Conservation (phyloP, 768 basidiomycete species). For the Boletellus sp. region DNA sequence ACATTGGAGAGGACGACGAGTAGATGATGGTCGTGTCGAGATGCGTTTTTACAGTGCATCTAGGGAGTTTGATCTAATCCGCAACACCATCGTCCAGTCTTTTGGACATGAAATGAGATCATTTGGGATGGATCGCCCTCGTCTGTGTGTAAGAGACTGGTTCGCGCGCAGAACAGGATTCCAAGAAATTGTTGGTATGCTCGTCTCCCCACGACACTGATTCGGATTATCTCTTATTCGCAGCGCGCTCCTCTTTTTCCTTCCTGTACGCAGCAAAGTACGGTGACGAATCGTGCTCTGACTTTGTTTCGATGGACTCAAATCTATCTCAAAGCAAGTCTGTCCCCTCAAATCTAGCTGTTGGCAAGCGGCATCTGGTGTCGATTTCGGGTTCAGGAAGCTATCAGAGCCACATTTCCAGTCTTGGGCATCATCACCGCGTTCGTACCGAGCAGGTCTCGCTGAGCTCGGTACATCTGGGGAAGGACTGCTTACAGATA, state of each 20-base stretch:
- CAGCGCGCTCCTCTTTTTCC: neutral
- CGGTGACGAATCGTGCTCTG: neutral
- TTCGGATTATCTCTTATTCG: neutral
- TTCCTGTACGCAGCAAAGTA: neutral
- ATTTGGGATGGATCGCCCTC: too few species aligned
- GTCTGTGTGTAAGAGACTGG: neutral
- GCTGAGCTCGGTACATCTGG: neutral
- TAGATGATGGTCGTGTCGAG: conserved; percentile 12
- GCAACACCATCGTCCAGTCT: conserved; percentile 1
- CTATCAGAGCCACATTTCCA: conserved; percentile 45
- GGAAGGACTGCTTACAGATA: conserved; percentile 9
- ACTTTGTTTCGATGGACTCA: conserved; percentile 14
- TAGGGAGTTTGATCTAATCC: conserved; percentile 14
- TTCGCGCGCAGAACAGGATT: neutral
- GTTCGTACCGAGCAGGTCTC: conserved; percentile 23
- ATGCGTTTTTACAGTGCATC: conserved; percentile 17
- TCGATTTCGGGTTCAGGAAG: conserved; percentile 37
- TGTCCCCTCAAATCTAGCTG: conserved; percentile 18
- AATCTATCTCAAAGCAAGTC: conserved; percentile 25
- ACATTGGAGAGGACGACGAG: conserved; percentile 85
- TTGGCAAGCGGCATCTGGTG: conserved; percentile 14
- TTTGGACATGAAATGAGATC: neutral
- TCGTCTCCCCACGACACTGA: neutral
- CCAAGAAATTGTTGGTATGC: neutral
- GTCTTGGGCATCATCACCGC: conserved; percentile 41